Base-by-base conservation (phyloP, 257 asterid species). In the Capsicum rhomboideum region DNA sequence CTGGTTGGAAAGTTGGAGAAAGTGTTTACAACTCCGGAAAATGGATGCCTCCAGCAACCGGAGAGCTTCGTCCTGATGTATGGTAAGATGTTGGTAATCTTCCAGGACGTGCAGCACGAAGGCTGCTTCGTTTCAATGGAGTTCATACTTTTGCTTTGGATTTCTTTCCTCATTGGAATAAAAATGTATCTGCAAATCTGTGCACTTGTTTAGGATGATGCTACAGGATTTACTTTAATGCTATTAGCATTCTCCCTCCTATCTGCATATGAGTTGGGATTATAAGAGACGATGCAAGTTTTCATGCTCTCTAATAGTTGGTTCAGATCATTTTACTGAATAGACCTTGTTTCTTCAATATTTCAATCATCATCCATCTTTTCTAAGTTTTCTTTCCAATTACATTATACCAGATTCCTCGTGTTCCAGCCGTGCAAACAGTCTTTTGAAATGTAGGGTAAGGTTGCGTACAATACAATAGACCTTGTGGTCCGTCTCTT, bases 11-110 rank as follows among this genome's bases (percentile, higher is more conserved):
- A 85, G 98, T 94, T 81, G 98, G 99, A 18, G 97, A 96, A 91
- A 96, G 85, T 83, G 98, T 94, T 58, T 96, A 96, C 93, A 86
- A 94, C 89, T 96, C 98, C 0, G 98, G 99, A 31, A 93, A 84
- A 86, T 96, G 98, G 99, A 94, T 96, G 98, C 99, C 99, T 66
- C 99, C 99, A 12, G 92, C 98, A 12, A 93, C 95, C 10, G 99
- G 99, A 46, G 97, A 94, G 89, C 96, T 96, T 83, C 95, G 98
- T 34, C 98, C 98, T 49, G 99, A 94, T 80, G 86, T 92, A 88
- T 95, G 99, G 99, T 95, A 90, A 91, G 64, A 29, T 69, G 77
- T 18, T 23, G 31, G 49, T 34, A 8, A 53, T n/a, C 69, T 59
- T 79, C 53, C 77, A 58, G 59, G 84, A 13, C 42, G 7, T 29